Evolutionary conservation across 345 rosid genomes (phyloP).

Genomic region (Hibiscus tridactylites): DNA sequence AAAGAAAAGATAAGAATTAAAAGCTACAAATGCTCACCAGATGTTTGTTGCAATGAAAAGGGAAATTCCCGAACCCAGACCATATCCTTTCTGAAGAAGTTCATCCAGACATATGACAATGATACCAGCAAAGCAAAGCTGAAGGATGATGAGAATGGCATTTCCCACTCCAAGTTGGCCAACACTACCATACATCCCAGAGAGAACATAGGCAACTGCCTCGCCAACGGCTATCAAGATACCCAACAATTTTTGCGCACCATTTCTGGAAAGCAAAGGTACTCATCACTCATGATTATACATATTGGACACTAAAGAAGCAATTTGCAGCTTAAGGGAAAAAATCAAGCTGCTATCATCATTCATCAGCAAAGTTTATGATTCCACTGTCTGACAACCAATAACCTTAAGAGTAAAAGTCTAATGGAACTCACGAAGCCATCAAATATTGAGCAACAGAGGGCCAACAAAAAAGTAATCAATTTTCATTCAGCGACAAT

Average conservation of each 20-base stretch:
- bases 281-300: not conserved
- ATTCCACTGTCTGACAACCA: not conserved
- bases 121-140: conserved; percentile 49
- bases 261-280: conserved; percentile 30
- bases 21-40: conserved; percentile 30
- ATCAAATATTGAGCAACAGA: not conserved
- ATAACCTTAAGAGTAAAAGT: not conserved
- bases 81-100: conserved; percentile 64
- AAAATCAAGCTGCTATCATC: not conserved
- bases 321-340: not conserved
- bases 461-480: not conserved
- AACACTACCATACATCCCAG: conserved; percentile 62
- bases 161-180: conserved; percentile 60
- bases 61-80: conserved; percentile 61
- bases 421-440: not conserved
- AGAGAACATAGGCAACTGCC: conserved; percentile 51
- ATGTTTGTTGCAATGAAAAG: conserved; percentile 66
- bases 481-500: not conserved
- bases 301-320: not conserved
- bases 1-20: not conserved
- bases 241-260: conserved; percentile 62
- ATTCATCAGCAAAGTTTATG: not conserved
- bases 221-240: conserved; percentile 65
- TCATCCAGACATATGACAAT: conserved; percentile 53
- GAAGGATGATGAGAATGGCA: conserved; percentile 34